Evolutionary conservation across 2,329 filamentous ascomycete species (phyloP), one percentile per base, ranked within the genome.

Genomic region (Apiospora malaysiana): DNA sequence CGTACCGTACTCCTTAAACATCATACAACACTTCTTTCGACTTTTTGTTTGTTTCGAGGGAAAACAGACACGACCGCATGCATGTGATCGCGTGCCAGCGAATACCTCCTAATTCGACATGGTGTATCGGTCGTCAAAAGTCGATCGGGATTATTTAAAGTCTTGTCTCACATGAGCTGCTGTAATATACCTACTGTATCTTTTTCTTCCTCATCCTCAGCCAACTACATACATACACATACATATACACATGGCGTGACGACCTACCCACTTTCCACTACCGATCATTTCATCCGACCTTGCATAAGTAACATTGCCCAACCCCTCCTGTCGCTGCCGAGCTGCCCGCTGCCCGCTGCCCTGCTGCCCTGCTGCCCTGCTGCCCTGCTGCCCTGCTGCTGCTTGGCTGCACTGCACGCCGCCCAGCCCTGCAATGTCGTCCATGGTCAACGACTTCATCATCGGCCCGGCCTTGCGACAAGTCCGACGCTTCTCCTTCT

Each of bases 391-490:
- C 51, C 51, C 51, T 73, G 70, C 69, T 46, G 72, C 70, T 68
- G 71, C 70, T 71, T 63, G 56, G 56, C 56, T 63, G 56, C 56
- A 63, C 56, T 63, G 56, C 56, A 63, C 27, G 56, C 32, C 56
- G 32, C 71, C 71, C 75, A 74, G 70, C 74, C 71, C 75, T 74
- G 70, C 74, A 75, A 92, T 92, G 90, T 86, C 87, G 79, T 90
- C 86, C 75, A 83, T 91, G 76, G 89, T 92, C 69, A 87, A 89
- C 77, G 88, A 91, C 72, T 91, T 90, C 78, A 82, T 91, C 76
- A 89, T 91, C 80, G 90, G 90, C 73, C 89, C 90, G 71, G 89
- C 91, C 76, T 81, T 91, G 75, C 88, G 89, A 79, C 89, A 91
- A 81, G 90, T 89, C 76, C 88, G 89, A 73, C 88, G 89, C 73